These are phyloP conservation scores for Narthecium ossifragum DNA, from an alignment of 106 monocot genomes.

Conservation along the genomic window DNA sequence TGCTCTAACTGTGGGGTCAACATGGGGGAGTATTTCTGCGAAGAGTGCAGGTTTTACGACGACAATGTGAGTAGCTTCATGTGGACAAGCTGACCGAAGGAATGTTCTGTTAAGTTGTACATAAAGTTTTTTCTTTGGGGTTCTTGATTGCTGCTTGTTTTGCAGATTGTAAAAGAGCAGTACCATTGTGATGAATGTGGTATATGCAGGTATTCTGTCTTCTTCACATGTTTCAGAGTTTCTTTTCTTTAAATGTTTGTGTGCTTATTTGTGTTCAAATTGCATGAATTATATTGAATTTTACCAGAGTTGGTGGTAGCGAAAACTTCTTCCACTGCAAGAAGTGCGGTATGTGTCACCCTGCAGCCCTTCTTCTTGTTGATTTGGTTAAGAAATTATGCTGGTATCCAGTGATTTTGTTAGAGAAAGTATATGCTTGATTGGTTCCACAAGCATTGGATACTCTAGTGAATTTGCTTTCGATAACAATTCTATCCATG, in stretches of 20 bases:
- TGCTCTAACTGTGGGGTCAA: conserved; percentile 80
- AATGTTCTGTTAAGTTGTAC: not conserved
- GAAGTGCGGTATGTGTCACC: conserved; percentile 79
- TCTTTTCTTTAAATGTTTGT: not conserved
- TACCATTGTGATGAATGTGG: conserved; percentile 86
- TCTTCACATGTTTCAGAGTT: not conserved
- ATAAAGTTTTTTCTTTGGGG: not conserved
- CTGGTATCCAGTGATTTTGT: too few relatives aligned
- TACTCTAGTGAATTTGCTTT: too few relatives aligned
- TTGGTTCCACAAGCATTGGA: too few relatives aligned
- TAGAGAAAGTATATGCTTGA: too few relatives aligned
- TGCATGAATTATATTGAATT: not conserved
- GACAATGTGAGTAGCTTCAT: conserved; percentile 46
- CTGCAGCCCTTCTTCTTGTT: too few relatives aligned
- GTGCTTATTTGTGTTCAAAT: not conserved
- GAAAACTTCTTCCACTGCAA: conserved; percentile 84
- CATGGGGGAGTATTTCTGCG: conserved; percentile 94
- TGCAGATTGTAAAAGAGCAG: conserved; percentile 53
- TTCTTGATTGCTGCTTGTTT: not conserved
- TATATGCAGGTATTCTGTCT: conserved; percentile 57
- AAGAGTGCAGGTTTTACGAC: conserved; percentile 74
- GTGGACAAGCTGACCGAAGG: not conserved
- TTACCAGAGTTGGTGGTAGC: conserved; percentile 65
- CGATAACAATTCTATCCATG: too few relatives aligned
- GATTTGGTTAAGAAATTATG: too few relatives aligned